These are phyloP conservation scores for Acanthamoeba healyi DNA, from an alignment of 208 protist genomes.

Conservation along the genomic window DNA sequence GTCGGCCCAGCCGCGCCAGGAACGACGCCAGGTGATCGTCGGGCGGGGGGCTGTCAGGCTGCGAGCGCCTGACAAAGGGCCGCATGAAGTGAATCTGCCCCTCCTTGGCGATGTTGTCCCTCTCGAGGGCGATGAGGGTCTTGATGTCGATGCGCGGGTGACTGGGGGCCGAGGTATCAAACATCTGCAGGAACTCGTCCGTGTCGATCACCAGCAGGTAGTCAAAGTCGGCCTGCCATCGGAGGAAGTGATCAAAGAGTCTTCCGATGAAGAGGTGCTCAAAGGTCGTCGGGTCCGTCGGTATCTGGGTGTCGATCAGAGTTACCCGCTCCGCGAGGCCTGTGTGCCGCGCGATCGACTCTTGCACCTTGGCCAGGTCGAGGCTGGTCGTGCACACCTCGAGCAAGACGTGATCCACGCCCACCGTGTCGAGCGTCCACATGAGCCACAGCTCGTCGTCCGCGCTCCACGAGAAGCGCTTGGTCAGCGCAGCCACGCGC, in stretches of 20 bases:
- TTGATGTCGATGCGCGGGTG: neutral
- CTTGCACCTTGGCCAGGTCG: neutral
- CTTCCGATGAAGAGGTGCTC: neutral
- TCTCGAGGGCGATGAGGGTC: neutral
- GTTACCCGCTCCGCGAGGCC: neutral
- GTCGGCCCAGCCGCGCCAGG: neutral
- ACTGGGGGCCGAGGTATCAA: neutral
- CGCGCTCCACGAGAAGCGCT: neutral
- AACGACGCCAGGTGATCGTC: neutral
- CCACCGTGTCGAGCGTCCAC: slow-evolving; percentile 34
- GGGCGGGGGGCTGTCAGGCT: neutral
- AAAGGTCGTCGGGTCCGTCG: neutral
- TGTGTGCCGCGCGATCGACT: neutral
- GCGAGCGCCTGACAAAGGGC: neutral
- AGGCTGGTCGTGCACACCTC: neutral
- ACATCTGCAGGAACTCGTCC: slow-evolving; percentile 9
- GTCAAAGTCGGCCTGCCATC: slow-evolving; percentile 2
- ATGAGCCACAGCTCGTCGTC: slow-evolving; percentile 42
- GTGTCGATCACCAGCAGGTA: neutral
- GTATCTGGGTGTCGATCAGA: neutral
- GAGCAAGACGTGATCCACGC: slow-evolving; percentile 11
- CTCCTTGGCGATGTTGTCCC: neutral
- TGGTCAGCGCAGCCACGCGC: too few relatives aligned
- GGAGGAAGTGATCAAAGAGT: neutral
- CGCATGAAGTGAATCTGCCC: neutral